These are phyloP conservation scores for Syzygium malaccense DNA, from an alignment of 441 rosid genomes.

Conservation along the genomic window DNA sequence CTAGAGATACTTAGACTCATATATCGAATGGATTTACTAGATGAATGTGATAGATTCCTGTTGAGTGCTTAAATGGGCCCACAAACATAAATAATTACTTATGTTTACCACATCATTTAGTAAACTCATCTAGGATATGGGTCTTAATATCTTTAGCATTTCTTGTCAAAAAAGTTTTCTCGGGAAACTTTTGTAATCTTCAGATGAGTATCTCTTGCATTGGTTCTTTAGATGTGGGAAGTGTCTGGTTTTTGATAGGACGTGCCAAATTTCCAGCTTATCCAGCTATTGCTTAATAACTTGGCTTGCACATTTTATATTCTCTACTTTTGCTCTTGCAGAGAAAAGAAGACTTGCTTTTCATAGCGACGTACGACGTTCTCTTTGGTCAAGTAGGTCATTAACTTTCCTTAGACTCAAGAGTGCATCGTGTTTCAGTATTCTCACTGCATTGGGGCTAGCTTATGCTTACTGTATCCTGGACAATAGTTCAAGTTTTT, in stretches of 20 bases:
- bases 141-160: background rate
- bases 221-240: background rate
- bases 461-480: background rate
- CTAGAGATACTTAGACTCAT: background rate
- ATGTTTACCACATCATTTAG: background rate
- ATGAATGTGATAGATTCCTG: background rate
- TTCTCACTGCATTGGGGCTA: background rate
- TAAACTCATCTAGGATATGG: background rate
- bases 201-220: background rate
- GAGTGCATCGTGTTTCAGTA: background rate
- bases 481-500: background rate
- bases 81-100: background rate
- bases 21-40: background rate
- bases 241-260: background rate
- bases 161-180: background rate
- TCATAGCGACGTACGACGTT: conserved; percentile 56
- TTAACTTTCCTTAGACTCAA: background rate
- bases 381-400: conserved; percentile 69
- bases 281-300: background rate
- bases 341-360: conserved; percentile 72
- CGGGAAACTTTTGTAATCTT: background rate
- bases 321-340: conserved; percentile 16
- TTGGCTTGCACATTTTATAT: background rate
- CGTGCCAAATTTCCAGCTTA: background rate
- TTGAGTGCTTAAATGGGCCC: background rate